A percentile compares a stretch with the other conserved stretches of the same genome.
Conservation (phyloP, 768 basidiomycete species). For the Lactifluus echinatus region DNA sequence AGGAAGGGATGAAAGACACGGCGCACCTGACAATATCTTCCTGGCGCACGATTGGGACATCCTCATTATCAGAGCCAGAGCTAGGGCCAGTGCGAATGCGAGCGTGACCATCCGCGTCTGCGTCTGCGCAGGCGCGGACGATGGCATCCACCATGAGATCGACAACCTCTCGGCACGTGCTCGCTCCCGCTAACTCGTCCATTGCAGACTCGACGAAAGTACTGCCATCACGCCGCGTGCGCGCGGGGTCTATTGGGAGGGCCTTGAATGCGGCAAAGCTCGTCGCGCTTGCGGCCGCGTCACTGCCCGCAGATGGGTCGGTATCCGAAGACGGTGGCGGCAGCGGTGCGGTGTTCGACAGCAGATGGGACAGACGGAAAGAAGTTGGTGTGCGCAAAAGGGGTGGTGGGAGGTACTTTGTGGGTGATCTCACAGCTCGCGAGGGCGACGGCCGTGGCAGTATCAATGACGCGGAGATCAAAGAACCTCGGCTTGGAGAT, state of each 20-base stretch:
- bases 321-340: slow-evolving; percentile 14
- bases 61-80: slow-evolving; percentile 10
- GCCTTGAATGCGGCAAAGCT: slow-evolving; percentile 73
- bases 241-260: slow-evolving; percentile 60
- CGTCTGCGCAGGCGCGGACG: slow-evolving; percentile 53
- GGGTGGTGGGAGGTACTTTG: slow-evolving; percentile 5
- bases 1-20: neutral
- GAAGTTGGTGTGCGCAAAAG: slow-evolving; percentile 20
- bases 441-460: neutral
- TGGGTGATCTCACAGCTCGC: slow-evolving; percentile 2
- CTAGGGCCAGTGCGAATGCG: slow-evolving; percentile 7
- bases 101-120: slow-evolving; percentile 31
- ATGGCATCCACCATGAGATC: slow-evolving; percentile 69
- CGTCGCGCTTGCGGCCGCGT: slow-evolving; percentile 32
- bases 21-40: slow-evolving; percentile 76
- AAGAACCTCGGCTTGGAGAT: neutral
- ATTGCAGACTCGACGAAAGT: slow-evolving; percentile 44
- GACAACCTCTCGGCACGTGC: slow-evolving; percentile 68
- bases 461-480: neutral
- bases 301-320: neutral
- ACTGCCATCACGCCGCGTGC: slow-evolving; percentile 32
- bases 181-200: slow-evolving; percentile 52
- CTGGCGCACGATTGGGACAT: slow-evolving; percentile 42
- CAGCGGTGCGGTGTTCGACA: slow-evolving; percentile 32
- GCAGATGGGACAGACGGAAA: slow-evolving; percentile 25